A percentile compares a stretch with the other conserved stretches of the same genome.
phyloP scores from a whole-genome alignment of 2,329 filamentous ascomycete species.

The Proliferodiscus dingleyae region DNA sequence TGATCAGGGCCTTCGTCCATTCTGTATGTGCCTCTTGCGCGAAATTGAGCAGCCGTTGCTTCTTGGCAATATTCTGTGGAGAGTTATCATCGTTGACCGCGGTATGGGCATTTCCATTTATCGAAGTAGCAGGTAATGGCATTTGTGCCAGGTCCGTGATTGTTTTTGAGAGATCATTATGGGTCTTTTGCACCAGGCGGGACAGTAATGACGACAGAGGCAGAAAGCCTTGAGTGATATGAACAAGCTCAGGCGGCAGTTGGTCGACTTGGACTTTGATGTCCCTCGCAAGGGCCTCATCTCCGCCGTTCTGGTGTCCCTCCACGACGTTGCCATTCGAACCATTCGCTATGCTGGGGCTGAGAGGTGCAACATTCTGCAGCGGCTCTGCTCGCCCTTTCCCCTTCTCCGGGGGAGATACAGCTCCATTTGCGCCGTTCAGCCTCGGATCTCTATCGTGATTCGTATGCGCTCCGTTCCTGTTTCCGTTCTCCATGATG shows the following conservation, averaged over 20 bases:
- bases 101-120: conserved; percentile 47
- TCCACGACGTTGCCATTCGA: conserved; percentile 23
- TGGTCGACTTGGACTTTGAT: conserved; percentile 47
- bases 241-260: conserved; percentile 57
- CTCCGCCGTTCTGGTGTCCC: conserved; percentile 15
- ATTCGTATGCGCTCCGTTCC: conserved; percentile 50
- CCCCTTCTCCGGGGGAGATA: conserved; percentile 30
- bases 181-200: conserved; percentile 77
- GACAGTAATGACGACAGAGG: conserved; percentile 70
- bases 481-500: conserved; percentile 51
- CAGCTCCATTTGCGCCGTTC: conserved; percentile 42
- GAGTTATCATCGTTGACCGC: conserved; percentile 51
- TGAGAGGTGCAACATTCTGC: conserved; percentile 27
- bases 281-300: conserved; percentile 21
- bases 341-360: conserved; percentile 25
- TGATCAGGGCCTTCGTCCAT: conserved; percentile 89
- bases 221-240: conserved; percentile 73
- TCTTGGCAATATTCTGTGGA: conserved; percentile 68
- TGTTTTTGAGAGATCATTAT: conserved; percentile 68
- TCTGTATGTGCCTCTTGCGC: conserved; percentile 74
- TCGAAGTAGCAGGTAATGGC: conserved; percentile 48
- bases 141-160: conserved; percentile 67
- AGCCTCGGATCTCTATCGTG: conserved; percentile 46
- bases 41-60: conserved; percentile 69
- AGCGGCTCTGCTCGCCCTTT: conserved; percentile 26